Percentiles rank a stretch among this genome's conserved stretches.
Conservation (phyloP, 176 grass and related monocot genomes). For the Carex kokanica region DNA sequence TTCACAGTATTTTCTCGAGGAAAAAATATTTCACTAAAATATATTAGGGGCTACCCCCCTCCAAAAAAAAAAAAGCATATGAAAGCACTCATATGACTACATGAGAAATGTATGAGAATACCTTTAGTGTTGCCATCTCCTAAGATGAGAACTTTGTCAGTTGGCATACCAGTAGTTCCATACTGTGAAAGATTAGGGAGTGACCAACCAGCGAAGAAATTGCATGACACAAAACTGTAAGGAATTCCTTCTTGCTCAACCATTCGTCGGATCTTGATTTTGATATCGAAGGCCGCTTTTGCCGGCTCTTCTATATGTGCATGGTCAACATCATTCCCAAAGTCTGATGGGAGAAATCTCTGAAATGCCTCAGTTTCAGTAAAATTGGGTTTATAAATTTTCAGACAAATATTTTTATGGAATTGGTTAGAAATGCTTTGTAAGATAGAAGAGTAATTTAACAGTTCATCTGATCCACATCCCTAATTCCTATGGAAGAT, state of each 20-base stretch:
- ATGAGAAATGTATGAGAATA: background rate
- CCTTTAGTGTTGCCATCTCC: constrained; percentile 46
- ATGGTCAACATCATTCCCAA: constrained; percentile 37
- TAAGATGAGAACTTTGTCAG: constrained; percentile 36
- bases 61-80: background rate
- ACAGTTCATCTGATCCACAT: background rate
- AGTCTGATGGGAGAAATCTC: constrained; percentile 56
- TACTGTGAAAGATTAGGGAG: constrained; percentile 27
- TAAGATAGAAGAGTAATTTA: background rate
- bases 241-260: constrained; percentile 29
- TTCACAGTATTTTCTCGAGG: background rate
- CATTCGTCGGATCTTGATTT: constrained; percentile 30
- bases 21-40: background rate
- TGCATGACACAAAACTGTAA: constrained; percentile 32
- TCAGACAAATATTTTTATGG: too few relatives aligned
- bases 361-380: constrained; percentile 13
- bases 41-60: background rate
- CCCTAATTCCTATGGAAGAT: background rate
- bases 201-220: constrained; percentile 37
- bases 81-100: background rate
- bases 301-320: background rate
- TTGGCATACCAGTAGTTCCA: background rate
- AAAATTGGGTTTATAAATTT: background rate
- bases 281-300: constrained; percentile 10
- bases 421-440: too few relatives aligned